Evolutionary conservation across 2,329 filamentous ascomycete species (phyloP).

Genomic region (Fusarium annulatum): DNA sequence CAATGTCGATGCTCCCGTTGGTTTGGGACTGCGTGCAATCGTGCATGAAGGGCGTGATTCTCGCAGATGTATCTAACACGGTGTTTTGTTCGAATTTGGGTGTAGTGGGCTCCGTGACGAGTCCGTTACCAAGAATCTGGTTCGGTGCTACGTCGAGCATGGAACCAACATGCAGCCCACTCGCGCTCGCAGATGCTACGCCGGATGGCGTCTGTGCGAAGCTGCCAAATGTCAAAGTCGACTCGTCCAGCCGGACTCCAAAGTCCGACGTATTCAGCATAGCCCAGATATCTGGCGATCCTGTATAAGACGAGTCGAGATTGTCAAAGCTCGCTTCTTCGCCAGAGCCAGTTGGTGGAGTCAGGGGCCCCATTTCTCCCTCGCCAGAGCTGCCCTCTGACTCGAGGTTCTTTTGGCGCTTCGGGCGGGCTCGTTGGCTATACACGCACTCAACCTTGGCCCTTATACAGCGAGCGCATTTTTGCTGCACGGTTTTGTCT

Average conservation of each 20-base stretch:
- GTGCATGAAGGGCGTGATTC: not conserved
- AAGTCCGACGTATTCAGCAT: not conserved
- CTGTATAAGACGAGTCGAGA: not conserved
- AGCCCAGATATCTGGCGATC: not conserved
- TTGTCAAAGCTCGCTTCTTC: not conserved
- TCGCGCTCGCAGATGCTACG: not conserved
- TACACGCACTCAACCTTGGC: not conserved
- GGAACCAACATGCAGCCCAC: not conserved
- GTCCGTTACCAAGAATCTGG: not conserved
- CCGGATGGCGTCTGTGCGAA: not conserved
- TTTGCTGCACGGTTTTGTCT: not conserved
- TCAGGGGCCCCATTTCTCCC: not conserved
- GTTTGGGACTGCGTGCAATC: not conserved
- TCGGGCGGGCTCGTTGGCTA: not conserved
- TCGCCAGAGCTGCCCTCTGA: not conserved
- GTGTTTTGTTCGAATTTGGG: not conserved
- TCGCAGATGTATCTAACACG: fast-evolving
- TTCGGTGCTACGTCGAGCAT: not conserved
- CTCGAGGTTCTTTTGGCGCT: not conserved
- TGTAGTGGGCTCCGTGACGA: not conserved
- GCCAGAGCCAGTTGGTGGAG: not conserved
- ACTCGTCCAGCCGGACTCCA: not conserved
- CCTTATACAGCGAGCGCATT: not conserved
- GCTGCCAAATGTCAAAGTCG: not conserved
- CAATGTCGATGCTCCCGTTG: not conserved